Conservation (phyloP, 208 protist genomes). For the Blastocrithidia nonstop region DNA sequence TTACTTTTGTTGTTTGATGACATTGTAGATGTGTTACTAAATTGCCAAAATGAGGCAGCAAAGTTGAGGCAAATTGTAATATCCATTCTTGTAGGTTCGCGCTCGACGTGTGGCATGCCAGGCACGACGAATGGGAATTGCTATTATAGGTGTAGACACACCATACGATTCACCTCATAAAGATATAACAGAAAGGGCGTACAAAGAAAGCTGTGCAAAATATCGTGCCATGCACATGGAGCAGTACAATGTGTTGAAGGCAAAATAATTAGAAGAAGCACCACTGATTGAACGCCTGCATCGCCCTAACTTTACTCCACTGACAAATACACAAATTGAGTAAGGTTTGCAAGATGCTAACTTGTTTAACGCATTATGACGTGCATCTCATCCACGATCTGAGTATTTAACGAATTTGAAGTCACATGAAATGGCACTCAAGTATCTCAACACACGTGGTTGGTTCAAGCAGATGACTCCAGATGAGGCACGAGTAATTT, state of each 20-base stretch:
- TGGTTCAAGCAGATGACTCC: constrained; percentile 74
- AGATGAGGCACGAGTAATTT: constrained; percentile 66
- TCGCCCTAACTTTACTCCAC: constrained; percentile 34
- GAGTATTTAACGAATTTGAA: constrained; percentile 19
- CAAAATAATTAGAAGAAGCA: constrained; percentile 44
- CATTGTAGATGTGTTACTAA: constrained; percentile 85
- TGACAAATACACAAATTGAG: constrained; percentile 49
- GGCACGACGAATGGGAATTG: constrained; percentile 75
- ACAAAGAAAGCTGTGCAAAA: constrained; percentile 41
- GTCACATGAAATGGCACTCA: constrained; percentile 41
- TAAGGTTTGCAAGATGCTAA: constrained; percentile 58
- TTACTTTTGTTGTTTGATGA: constrained; percentile 65
- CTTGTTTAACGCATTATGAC: constrained; percentile 71
- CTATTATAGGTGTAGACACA: constrained; percentile 80
- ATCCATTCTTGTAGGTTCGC: constrained; percentile 71
- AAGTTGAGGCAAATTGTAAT: constrained; percentile 52
- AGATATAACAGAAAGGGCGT: constrained; percentile 63
- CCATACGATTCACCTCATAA: constrained; percentile 45
- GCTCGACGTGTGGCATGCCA: constrained; percentile 71
- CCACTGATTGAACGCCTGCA: constrained; percentile 77
- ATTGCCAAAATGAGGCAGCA: constrained; percentile 84
- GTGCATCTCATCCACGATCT: constrained; percentile 40
- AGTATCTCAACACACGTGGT: constrained; percentile 56
- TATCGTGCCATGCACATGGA: constrained; percentile 60
- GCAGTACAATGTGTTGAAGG: constrained; percentile 51